Base-by-base conservation (phyloP, 306 rosid genomes). In the Cicer pinnatifidum region DNA sequence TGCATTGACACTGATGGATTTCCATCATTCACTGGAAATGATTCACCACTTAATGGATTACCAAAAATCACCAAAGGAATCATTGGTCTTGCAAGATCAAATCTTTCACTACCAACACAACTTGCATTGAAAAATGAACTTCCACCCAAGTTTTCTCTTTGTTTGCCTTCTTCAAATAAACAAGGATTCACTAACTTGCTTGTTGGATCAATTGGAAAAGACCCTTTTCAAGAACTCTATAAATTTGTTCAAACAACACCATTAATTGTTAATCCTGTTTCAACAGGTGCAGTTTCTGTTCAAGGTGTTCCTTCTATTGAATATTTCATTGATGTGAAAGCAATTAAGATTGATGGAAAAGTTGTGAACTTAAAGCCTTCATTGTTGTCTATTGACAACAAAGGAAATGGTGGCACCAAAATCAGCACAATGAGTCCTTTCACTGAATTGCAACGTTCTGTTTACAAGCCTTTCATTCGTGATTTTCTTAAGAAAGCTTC, bases 381-480 rank as follows among this genome's bases (percentile, higher is more conserved):
- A 7, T 37, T 76, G 15, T 10, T 82, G 11, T 67, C 73, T 11
- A 69, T 76, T 51, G 67, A 80, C 41, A 77, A 20, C 0, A 72
- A 63, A 8, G 86, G 82, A 63, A 54, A 72, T 45, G 87, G 86
- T 20, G 80, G 84, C 1, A 81, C 81, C 10, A 83, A 78, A 75
- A 54, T 86, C 20, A 75, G 84, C 23, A 78, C 84, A 4, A 19
- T 62, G 13, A 61, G 11, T 59, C 78, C 61, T 35, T 83, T 75
- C 45, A 46, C 81, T 12, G 69, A 75, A 3, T 39, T 81, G 9
- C 80, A 71, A n/a, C 81, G 48, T 35, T n/a, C 51, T 2, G 71
- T 81, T 0, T 86, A 75, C 65, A 80, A 71, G 13, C 59, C 84
- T 6, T 82, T 81, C 20, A 17, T 86, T 19, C 8, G 48, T 0